Percentiles rank a stretch among this genome's conserved stretches.
These are phyloP conservation scores for Datisca glomerata DNA, from an alignment of 306 rosid genomes.

Conservation along the genomic window DNA sequence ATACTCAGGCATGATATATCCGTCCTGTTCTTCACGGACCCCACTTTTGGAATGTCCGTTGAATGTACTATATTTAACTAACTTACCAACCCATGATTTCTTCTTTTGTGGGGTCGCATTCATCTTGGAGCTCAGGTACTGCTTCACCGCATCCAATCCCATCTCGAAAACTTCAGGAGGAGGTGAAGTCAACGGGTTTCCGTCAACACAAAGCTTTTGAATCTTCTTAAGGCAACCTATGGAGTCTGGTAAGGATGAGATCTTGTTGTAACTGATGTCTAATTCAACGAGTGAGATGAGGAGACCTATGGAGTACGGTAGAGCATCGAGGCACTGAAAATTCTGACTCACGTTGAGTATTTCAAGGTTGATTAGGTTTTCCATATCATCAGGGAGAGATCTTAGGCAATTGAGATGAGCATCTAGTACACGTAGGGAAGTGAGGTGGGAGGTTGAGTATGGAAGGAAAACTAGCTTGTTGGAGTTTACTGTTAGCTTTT, in stretches of 20 bases:
- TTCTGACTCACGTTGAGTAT: slow-evolving; percentile 77
- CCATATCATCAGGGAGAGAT: slow-evolving; percentile 57
- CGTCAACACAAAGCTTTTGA: slow-evolving; percentile 51
- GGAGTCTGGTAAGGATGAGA: slow-evolving; percentile 48
- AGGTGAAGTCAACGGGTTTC: slow-evolving; percentile 70
- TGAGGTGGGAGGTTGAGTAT: slow-evolving; percentile 43
- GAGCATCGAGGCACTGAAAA: slow-evolving; percentile 56
- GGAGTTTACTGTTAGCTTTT: slow-evolving; percentile 64
- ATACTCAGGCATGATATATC: slow-evolving; percentile 34
- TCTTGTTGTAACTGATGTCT: slow-evolving; percentile 68
- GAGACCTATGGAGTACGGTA: slow-evolving; percentile 76
- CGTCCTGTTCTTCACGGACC: slow-evolving; percentile 26
- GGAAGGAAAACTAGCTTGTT: slow-evolving; percentile 67
- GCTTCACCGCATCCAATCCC: slow-evolving; percentile 53
- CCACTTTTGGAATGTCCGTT: slow-evolving; percentile 16
- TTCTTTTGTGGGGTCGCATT: slow-evolving; percentile 34
- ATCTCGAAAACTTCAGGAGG: slow-evolving; percentile 44
- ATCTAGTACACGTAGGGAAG: slow-evolving; percentile 40
- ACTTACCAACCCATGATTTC: slow-evolving; percentile 55
- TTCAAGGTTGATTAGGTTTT: slow-evolving; percentile 73
- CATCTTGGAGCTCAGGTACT: slow-evolving; percentile 52
- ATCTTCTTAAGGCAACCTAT: slow-evolving; percentile 60
- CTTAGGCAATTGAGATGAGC: slow-evolving; percentile 70
- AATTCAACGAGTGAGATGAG: slow-evolving; percentile 62
- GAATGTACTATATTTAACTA: slow-evolving; percentile 46